These are phyloP conservation scores for Rhizopogon salebrosus DNA, from an alignment of 768 basidiomycete genomes.

Conservation along the genomic window DNA sequence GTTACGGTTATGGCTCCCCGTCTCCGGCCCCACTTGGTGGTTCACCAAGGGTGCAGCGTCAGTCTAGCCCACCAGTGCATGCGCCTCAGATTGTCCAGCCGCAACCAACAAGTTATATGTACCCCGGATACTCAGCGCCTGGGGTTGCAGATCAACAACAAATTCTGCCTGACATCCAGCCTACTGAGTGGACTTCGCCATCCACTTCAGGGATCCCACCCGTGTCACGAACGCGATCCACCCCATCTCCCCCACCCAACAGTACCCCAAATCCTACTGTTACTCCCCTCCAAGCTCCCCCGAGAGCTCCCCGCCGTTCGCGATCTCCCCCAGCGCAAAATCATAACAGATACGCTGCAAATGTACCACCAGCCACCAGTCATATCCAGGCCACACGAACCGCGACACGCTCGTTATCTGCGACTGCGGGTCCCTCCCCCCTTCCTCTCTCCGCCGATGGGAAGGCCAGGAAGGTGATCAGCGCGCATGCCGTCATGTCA, in stretches of 20 bases:
- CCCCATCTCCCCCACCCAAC: slow-evolving; percentile 31
- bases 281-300: slow-evolving; percentile 24
- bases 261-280: slow-evolving; percentile 18
- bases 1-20: slow-evolving; percentile 20
- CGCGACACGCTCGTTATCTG: slow-evolving; percentile 64
- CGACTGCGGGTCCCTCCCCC: slow-evolving; percentile 33
- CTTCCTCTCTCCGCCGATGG: slow-evolving; percentile 36
- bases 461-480: slow-evolving; percentile 57
- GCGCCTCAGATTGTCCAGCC: slow-evolving; percentile 25
- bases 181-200: slow-evolving; percentile 34
- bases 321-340: slow-evolving; percentile 50
- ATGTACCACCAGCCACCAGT: slow-evolving; percentile 17
- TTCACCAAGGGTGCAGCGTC: slow-evolving; percentile 19
- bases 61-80: slow-evolving; percentile 20
- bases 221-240: slow-evolving; percentile 20
- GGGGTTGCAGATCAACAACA: slow-evolving; percentile 32
- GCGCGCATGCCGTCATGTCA: slow-evolving; percentile 53
- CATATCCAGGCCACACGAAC: slow-evolving; percentile 28
- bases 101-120: slow-evolving; percentile 22
- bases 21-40: slow-evolving; percentile 19
- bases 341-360: slow-evolving; percentile 29
- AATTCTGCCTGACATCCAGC: slow-evolving; percentile 59
- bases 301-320: slow-evolving; percentile 31
- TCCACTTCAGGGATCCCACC: slow-evolving; percentile 18
- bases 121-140: slow-evolving; percentile 10